Evolutionary conservation across 495 filamentous ascomycete genomes (phyloP).

Genomic region (Extremus antarcticus): DNA sequence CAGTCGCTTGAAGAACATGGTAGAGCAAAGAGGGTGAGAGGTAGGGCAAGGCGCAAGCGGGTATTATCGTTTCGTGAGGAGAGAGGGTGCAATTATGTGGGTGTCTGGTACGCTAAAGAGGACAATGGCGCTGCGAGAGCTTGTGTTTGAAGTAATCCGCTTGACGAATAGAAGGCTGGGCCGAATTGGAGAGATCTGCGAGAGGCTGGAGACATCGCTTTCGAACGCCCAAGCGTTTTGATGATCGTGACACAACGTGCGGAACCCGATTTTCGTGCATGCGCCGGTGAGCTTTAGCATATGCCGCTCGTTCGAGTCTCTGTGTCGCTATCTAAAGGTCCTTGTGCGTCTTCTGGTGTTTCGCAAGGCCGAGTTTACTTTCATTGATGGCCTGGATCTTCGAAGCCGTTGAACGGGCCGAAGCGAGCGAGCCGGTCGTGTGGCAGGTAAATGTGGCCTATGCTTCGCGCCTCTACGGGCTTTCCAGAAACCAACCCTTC

Average conservation of each 20-base stretch:
- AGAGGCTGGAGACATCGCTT: neutral
- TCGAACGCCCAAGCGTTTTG: neutral
- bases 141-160: neutral
- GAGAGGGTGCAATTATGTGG: neutral
- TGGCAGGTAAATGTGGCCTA: too few relatives aligned
- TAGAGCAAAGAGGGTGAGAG: conserved; percentile 11
- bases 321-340: too few relatives aligned
- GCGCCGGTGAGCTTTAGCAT: too few relatives aligned
- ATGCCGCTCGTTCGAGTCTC: too few relatives aligned
- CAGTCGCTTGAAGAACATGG: conserved; percentile 30
- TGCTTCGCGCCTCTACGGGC: too few relatives aligned
- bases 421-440: too few relatives aligned
- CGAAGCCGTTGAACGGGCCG: too few relatives aligned
- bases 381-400: too few relatives aligned
- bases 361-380: too few relatives aligned
- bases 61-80: neutral
- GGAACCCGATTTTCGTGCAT: neutral
- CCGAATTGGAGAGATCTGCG: neutral
- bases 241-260: neutral
- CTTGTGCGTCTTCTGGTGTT: too few relatives aligned
- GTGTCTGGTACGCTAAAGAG: neutral
- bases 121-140: neutral
- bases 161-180: neutral
- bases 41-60: neutral
- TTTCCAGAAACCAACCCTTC: too few relatives aligned